Conservation (phyloP, 345 rosid genomes). For the Syzygium oleosum region DNA sequence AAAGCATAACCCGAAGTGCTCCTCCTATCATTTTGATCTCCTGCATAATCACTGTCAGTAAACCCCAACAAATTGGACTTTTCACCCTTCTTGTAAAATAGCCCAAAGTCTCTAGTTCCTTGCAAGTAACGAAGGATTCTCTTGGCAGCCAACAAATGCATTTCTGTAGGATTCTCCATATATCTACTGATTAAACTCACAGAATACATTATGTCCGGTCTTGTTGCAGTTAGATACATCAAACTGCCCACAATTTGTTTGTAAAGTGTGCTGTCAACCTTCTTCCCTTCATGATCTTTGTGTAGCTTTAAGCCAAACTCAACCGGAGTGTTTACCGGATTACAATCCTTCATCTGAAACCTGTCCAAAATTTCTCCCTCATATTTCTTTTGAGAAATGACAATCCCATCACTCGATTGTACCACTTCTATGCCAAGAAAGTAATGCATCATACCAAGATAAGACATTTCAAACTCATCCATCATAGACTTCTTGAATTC, state of each 20-base stretch:
- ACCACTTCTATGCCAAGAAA: neutral
- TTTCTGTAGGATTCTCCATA: neutral
- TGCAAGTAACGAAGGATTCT: neutral
- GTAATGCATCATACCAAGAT: neutral
- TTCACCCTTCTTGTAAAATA: neutral
- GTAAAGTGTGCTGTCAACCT: neutral
- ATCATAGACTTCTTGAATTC: neutral
- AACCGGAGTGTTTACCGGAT: neutral
- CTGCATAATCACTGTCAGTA: neutral
- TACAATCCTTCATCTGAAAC: neutral
- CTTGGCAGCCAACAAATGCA: neutral
- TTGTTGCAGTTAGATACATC: neutral
- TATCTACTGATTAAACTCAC: neutral
- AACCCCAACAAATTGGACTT: neutral
- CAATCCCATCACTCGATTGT: neutral
- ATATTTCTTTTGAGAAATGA: neutral
- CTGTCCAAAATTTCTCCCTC: neutral
- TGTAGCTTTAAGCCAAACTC: neutral
- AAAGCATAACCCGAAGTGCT: neutral
- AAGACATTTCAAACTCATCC: neutral
- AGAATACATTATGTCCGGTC: neutral
- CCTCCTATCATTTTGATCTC: neutral
- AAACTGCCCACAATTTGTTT: neutral
- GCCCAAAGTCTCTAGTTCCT: neutral
- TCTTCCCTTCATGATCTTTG: neutral